Conservation (phyloP, 2,329 filamentous ascomycete genomes). For the Hymenoscyphus albidus region DNA sequence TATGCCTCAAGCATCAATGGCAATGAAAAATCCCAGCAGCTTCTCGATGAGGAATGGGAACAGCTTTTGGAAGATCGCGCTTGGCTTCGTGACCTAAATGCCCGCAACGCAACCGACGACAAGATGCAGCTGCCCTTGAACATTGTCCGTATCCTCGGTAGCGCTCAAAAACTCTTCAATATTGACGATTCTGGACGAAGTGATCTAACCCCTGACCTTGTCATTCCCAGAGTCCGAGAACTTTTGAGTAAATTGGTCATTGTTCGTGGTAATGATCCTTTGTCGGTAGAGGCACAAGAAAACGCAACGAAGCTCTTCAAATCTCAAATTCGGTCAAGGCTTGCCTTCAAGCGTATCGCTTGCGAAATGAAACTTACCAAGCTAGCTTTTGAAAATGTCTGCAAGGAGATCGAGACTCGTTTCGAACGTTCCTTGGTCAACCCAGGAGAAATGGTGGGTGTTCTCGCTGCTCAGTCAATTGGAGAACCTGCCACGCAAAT, state of each 20-base stretch:
- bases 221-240: conserved; percentile 72
- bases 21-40: conserved; percentile 79
- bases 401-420: conserved; percentile 85
- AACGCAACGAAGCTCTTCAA: conserved; percentile 92
- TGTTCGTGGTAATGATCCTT: conserved; percentile 76
- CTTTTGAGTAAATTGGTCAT: conserved; percentile 76
- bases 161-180: conserved; percentile 84
- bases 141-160: conserved; percentile 83
- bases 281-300: conserved; percentile 81
- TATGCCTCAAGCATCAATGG: conserved; percentile 82
- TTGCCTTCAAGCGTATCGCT: conserved; percentile 91
- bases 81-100: conserved; percentile 67
- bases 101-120: conserved; percentile 69
- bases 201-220: conserved; percentile 83
- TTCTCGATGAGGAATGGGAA: conserved; percentile 87
- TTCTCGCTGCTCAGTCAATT: conserved; percentile 95
- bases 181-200: conserved; percentile 83
- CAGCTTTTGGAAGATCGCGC: conserved; percentile 69
- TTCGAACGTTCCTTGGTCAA: conserved; percentile 83
- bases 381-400: conserved; percentile 84
- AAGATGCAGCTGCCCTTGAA: conserved; percentile 91
- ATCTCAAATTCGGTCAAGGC: conserved; percentile 78
- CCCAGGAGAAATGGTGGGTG: conserved; percentile 98
- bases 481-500: conserved; percentile 98
- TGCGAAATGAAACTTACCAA: conserved; percentile 82